Base-by-base conservation (phyloP, 139 green algal species). In the Tetraselmis striata region DNA sequence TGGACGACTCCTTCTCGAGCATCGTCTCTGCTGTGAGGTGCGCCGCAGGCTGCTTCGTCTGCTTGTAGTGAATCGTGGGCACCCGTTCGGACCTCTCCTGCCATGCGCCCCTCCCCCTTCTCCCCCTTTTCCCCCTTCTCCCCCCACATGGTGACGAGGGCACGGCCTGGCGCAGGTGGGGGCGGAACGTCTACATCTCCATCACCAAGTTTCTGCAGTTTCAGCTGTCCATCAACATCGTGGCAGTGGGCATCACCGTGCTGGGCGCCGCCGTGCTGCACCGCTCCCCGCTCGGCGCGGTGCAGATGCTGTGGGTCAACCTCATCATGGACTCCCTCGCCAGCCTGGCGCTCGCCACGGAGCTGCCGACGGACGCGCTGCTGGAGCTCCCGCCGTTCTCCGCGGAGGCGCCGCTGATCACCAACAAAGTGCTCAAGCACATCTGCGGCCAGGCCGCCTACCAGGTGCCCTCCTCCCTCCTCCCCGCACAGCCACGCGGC, bases 301-400 rank as follows among this genome's bases (percentile, higher is more conserved):
- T 97, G 29, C 92, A 94, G 85, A 92, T 95, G 88, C 90, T 95
- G 29, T 94, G 93, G 94, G 92, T 98, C 22, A 98, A 98, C 86
- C 88, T 98, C 22, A 96, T 98, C 85, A 97, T 98, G 91, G 93
- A 98, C 87, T 93, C 86, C 1, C 85, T 98, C 1, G 94, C 93
- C 26, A 89, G 83, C 24, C 86, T 98, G 84, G 91, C 94, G 0
- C 86, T 97, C 59, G 94, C 94, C 25, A 97, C 94, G 0, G 93
- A 96, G 76, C 75, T 90, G 26, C 93, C 94, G 27, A 91, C 86
- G 29, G 85, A 89, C 1, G 83, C 77, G 0, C 75, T 96, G 81
- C 86, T 97, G 27, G 88, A 92, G 79, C 81, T 92, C 5, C 84
- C 85, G 75, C 94, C 94, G 59, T 90, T 90, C 83, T 2, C 45